These are phyloP conservation scores for Macrophomina phaseolina DNA, from an alignment of 2,329 filamentous ascomycete genomes.

Conservation along the genomic window DNA sequence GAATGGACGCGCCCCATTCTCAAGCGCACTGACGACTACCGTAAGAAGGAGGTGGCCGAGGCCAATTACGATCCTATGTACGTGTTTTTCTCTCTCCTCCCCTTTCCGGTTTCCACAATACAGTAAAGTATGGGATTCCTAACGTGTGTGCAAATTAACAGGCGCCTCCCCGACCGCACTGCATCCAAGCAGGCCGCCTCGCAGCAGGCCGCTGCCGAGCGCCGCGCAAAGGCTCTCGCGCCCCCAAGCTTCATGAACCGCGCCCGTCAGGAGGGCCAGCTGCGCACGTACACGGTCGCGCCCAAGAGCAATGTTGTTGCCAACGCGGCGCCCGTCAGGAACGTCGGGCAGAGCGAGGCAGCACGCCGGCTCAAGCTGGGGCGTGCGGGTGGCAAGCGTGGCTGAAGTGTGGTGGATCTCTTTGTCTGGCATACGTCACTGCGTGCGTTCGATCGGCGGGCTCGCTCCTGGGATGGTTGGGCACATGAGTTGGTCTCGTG, in stretches of 20 bases:
- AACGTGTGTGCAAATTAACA: slow-evolving; percentile 22
- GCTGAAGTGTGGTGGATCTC: neutral
- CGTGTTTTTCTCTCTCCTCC: slow-evolving; percentile 28
- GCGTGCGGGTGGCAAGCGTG: slow-evolving; percentile 18
- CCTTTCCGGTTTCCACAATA: neutral
- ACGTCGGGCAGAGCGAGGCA: slow-evolving; percentile 15
- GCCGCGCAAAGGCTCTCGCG: slow-evolving; percentile 35
- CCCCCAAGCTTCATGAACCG: slow-evolving; percentile 58
- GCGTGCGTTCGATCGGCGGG: no score
- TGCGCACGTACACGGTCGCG: slow-evolving; percentile 67
- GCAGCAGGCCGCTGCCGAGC: slow-evolving; percentile 32
- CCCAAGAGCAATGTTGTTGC: slow-evolving; percentile 58
- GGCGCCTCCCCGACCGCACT: slow-evolving; percentile 37
- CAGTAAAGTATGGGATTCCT: slow-evolving; percentile 31
- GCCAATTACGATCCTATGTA: slow-evolving; percentile 65
- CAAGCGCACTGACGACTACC: slow-evolving; percentile 92
- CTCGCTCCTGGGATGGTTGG: no score
- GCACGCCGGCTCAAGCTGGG: slow-evolving; percentile 24
- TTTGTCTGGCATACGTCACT: neutral
- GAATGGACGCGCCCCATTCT: slow-evolving; percentile 97
- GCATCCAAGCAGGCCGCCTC: slow-evolving; percentile 40
- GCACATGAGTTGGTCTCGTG: no score
- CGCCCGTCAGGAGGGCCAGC: slow-evolving; percentile 63
- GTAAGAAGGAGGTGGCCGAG: slow-evolving; percentile 75
- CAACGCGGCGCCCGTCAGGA: slow-evolving; percentile 3